A percentile compares a stretch with the other conserved stretches of the same genome.
Conservation (phyloP, 345 rosid genomes). For the Aegle marmelos region DNA sequence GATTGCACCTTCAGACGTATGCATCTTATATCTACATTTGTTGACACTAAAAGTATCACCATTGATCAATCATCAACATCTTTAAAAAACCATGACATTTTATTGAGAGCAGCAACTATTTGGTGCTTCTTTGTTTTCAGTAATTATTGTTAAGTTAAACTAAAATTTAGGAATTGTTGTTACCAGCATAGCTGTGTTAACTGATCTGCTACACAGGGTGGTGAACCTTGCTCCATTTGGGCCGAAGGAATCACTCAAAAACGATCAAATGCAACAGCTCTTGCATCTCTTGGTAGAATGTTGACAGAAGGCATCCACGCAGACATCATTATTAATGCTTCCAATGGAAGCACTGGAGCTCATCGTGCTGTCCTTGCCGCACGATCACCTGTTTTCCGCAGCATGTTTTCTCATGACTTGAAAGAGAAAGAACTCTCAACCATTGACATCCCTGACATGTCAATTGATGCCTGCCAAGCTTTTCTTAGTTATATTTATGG, state of each 20-base stretch:
- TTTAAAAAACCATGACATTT: neutral
- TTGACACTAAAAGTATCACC: neutral
- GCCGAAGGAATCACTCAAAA: constrained; percentile 46
- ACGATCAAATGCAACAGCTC: constrained; percentile 54
- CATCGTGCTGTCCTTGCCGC: constrained; percentile 93
- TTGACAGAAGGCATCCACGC: constrained; percentile 79
- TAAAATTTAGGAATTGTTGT: neutral
- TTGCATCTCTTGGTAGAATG: constrained; percentile 73
- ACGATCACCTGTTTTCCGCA: constrained; percentile 76
- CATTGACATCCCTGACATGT: constrained; percentile 74
- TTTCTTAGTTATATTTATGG: constrained; percentile 83
- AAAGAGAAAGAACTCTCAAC: constrained; percentile 85
- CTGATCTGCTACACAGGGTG: constrained; percentile 45
- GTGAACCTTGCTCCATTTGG: constrained; percentile 77
- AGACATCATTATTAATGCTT: constrained; percentile 69
- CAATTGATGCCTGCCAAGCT: constrained; percentile 74
- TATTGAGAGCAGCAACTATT: neutral
- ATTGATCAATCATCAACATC: neutral
- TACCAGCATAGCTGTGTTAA: constrained; percentile 4
- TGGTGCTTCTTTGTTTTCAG: neutral
- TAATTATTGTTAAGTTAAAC: neutral
- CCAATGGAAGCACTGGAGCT: constrained; percentile 80
- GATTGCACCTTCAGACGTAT: constrained; percentile 61
- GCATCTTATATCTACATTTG: constrained; percentile 18
- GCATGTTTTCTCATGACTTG: constrained; percentile 88